Percentiles rank a stretch among this genome's conserved stretches.
These are phyloP conservation scores for Penicillium sp. DNA, from an alignment of 2,329 filamentous ascomycete genomes.

Conservation along the genomic window DNA sequence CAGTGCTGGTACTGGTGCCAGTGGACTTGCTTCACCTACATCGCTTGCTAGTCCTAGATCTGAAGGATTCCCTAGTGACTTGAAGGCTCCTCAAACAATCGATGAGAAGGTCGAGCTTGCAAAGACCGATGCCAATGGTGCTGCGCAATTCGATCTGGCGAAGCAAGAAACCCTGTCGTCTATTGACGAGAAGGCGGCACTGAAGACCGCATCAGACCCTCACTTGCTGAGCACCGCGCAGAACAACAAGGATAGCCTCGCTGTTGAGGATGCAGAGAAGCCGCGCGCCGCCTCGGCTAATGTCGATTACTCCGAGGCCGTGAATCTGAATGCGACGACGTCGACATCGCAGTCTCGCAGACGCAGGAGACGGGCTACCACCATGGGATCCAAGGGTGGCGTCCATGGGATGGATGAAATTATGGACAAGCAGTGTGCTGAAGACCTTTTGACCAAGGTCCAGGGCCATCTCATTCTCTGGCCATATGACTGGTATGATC, in stretches of 20 bases:
- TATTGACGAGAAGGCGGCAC: conserved; percentile 53
- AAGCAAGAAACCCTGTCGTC: conserved; percentile 41
- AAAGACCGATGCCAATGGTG: conserved; percentile 39
- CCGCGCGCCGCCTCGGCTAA: conserved; percentile 38
- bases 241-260: conserved; percentile 36
- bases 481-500: conserved; percentile 82
- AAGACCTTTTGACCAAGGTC: conserved; percentile 78
- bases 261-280: conserved; percentile 41
- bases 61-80: conserved; percentile 38
- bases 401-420: conserved; percentile 72
- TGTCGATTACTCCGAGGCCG: conserved; percentile 49
- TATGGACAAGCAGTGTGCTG: conserved; percentile 75
- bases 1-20: conserved; percentile 38
- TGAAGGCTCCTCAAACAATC: conserved; percentile 37
- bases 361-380: conserved; percentile 53
- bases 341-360: conserved; percentile 41
- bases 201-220: conserved; percentile 39
- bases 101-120: conserved; percentile 46
- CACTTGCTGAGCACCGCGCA: conserved; percentile 31
- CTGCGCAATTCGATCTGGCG: conserved; percentile 37
- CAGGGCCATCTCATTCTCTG: conserved; percentile 91
- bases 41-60: conserved; percentile 37
- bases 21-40: conserved; percentile 34
- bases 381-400: conserved; percentile 54
- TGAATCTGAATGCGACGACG: conserved; percentile 43